Conservation (phyloP, 371 early-diverging fungal genomes). For the Vittaforma corneae region DNA sequence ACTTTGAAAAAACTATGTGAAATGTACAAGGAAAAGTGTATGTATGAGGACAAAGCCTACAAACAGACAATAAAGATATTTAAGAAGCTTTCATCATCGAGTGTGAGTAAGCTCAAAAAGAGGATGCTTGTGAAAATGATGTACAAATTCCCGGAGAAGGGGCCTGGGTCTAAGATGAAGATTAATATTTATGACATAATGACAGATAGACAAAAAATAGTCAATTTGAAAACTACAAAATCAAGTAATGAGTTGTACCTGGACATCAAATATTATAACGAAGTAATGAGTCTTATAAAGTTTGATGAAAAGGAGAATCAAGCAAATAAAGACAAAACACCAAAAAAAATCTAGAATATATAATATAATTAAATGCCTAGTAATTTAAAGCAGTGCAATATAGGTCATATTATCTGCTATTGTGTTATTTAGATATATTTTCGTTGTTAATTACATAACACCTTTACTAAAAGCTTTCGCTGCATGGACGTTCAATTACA, state of each 20-base stretch:
- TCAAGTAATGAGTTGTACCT: neutral
- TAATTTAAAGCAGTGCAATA: neutral
- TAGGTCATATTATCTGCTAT: too few relatives aligned
- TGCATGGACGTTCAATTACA: too few relatives aligned
- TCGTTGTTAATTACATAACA: too few relatives aligned
- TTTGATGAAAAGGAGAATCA: neutral
- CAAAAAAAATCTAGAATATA: neutral
- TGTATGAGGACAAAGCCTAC: neutral
- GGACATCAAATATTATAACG: neutral
- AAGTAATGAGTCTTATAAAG: neutral
- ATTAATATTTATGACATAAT: slow-evolving; percentile 2
- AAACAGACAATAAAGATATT: neutral
- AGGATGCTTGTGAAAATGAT: slow-evolving; percentile 4
- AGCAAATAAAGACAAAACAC: neutral
- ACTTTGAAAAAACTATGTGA: slow-evolving; percentile 20
- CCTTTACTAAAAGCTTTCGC: too few relatives aligned
- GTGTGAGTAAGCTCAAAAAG: neutral
- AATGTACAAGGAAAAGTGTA: slow-evolving; percentile 6
- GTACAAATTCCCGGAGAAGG: neutral
- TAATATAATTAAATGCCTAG: neutral
- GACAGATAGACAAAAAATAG: slow-evolving; percentile 11
- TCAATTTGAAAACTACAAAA: neutral
- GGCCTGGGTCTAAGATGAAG: neutral
- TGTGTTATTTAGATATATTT: too few relatives aligned
- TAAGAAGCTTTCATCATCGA: neutral